phyloP scores from a whole-genome alignment of 129 eudicot genomes.

The Oenanthe sinensis region DNA sequence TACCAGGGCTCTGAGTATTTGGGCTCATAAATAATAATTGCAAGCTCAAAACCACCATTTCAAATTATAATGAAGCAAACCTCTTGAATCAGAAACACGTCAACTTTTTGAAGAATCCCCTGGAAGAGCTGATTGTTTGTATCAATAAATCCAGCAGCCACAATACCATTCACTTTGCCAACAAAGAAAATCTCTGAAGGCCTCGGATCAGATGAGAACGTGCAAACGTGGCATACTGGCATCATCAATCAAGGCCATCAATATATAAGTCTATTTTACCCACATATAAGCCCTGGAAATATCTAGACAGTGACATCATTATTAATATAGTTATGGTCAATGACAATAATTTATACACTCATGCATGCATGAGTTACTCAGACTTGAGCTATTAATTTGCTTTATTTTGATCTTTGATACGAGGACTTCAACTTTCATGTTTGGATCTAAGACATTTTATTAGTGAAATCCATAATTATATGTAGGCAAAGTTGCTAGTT shows the following conservation, averaged over 20 bases:
- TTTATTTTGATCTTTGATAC: too few species aligned
- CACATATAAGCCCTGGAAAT: constrained; percentile 60
- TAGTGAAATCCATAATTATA: too few species aligned
- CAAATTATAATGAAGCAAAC: constrained; percentile 62
- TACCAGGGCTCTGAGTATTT: constrained; percentile 80
- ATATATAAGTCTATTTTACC: constrained; percentile 56
- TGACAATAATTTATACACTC: too few species aligned
- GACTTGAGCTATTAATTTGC: too few species aligned
- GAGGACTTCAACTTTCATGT: too few species aligned
- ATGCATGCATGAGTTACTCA: too few species aligned
- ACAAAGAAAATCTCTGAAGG: constrained; percentile 62
- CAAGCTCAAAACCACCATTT: constrained; percentile 57
- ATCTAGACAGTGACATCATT: constrained; percentile 36
- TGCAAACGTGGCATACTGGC: too few species aligned
- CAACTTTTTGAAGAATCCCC: constrained; percentile 47
- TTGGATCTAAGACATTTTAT: too few species aligned
- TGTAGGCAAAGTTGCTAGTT: too few species aligned
- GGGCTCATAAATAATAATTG: constrained; percentile 45
- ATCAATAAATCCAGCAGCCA: constrained; percentile 70
- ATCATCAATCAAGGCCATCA: constrained; percentile 60
- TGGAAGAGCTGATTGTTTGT: constrained; percentile 48
- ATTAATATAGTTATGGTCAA: too few species aligned
- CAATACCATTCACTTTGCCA: constrained; percentile 29
- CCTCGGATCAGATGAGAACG: constrained; percentile 82
- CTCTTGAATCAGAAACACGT: constrained; percentile 69